These are phyloP conservation scores for Metschnikowia vanudenii DNA, from an alignment of 805 yeast species.

Conservation along the genomic window DNA sequence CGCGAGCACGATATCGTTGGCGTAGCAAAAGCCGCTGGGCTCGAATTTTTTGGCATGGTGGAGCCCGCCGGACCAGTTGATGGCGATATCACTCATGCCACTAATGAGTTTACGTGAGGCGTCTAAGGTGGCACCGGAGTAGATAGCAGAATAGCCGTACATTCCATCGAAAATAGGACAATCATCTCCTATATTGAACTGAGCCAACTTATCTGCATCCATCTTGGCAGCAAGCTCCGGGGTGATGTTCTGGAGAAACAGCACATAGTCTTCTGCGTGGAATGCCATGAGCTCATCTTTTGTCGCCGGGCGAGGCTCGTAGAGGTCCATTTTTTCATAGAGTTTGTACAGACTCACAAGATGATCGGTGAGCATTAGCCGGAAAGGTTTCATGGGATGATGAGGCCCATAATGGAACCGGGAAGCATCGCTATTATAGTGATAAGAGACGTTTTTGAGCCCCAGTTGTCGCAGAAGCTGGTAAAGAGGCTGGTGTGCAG, in stretches of 20 bases:
- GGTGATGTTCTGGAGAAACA: constrained; percentile 71
- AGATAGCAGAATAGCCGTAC: constrained; percentile 83
- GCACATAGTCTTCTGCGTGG: constrained; percentile 84
- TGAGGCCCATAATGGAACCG: constrained; percentile 86
- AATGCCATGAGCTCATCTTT: constrained; percentile 74
- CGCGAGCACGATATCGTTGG: constrained; percentile 90
- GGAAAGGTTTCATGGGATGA: constrained; percentile 98
- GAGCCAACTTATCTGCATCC: constrained; percentile 54
- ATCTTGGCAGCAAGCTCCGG: constrained; percentile 68
- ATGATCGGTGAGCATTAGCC: constrained; percentile 92
- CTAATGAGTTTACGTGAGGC: constrained; percentile 84
- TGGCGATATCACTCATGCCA: constrained; percentile 90
- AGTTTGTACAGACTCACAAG: constrained; percentile 80
- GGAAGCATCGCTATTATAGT: constrained; percentile 77
- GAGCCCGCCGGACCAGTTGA: constrained; percentile 94
- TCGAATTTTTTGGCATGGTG: constrained; percentile 96
- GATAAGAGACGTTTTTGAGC: constrained; percentile 67
- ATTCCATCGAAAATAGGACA: constrained; percentile 95
- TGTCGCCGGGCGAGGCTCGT: constrained; percentile 80
- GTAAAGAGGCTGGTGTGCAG: constrained; percentile 33
- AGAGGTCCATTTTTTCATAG: constrained; percentile 87
- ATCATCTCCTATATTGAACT: constrained; percentile 89
- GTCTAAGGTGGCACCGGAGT: constrained; percentile 92
- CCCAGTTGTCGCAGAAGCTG: constrained; percentile 20
- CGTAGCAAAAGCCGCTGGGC: constrained; percentile 94